Base-by-base conservation (phyloP, 768 basidiomycete genomes). In the Aureoboletus auriporus region DNA sequence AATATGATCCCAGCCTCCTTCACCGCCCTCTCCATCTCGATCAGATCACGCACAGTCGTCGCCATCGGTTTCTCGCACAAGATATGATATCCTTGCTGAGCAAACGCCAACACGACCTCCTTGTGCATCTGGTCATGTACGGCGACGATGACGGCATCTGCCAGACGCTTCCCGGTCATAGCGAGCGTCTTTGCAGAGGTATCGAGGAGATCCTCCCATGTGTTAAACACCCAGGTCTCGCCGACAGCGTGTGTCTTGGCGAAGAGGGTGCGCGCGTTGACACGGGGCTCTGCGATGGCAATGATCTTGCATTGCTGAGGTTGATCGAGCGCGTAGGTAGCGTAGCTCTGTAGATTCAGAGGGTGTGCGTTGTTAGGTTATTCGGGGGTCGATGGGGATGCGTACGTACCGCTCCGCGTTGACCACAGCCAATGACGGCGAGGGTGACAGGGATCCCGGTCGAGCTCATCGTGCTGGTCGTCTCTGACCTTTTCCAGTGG, bases 41-140 rank as follows among this genome's bases (percentile, higher is more conserved):
- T 62, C 50, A 91, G 88, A 53, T 89, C 89, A 45, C 76, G 72
- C 33, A 86, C 58, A 45, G 65, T 78, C 5, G 87, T 92, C 1
- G 90, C 88, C 86, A 94, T 89, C 0, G 92, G 92, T 63, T 94
- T 94, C 75, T 94, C 92, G 66, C 92, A 93, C 17, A 94, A 74
- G 47, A 94, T 88, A 57, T 92, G 84, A 60, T 93, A 93, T 1
- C 89, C 89, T 59, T 89, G 89, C 36, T 73, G 75, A 0, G 84
- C 83, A 68, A 91, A 92, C 0, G 84, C 87, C 8, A 78, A 61
- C 0, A 86, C 78, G 7, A 90, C 83, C 50, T 88, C 83, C 23
- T 75, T 71, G 59, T 94, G 92, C 77, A 89, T 76, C 34, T 75
- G 70, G 59, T 94, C 92, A 53, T 90, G 89, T 1, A 93, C 87